Conservation (phyloP, 192 early-diverging fungal genomes). For the Radiomyces spectabilis region DNA sequence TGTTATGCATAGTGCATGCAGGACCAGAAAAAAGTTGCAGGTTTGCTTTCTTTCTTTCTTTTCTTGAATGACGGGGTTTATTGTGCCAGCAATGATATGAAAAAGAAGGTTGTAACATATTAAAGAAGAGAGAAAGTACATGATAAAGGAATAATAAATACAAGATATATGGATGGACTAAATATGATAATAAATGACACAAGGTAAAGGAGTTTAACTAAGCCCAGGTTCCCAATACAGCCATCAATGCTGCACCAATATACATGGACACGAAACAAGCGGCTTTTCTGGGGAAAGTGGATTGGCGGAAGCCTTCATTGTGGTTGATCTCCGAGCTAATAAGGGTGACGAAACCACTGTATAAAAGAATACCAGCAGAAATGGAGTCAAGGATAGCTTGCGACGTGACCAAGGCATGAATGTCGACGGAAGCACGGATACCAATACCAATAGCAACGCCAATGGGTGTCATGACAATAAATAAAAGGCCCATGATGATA, state of each 20-base stretch:
- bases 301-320: slow-evolving; percentile 38
- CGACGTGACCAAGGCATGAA: slow-evolving; percentile 47
- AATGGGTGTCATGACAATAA: slow-evolving; percentile 76
- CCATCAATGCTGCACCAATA: slow-evolving; percentile 67
- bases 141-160: too few species aligned
- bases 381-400: slow-evolving; percentile 75
- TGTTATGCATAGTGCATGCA: too few species aligned
- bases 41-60: too few species aligned
- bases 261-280: slow-evolving; percentile 56
- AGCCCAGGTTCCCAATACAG: slow-evolving; percentile 59
- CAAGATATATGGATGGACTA: too few species aligned
- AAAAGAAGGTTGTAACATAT: too few species aligned
- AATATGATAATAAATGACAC: too few species aligned
- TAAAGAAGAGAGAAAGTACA: too few species aligned
- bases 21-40: too few species aligned
- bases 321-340: slow-evolving; percentile 64
- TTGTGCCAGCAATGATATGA: too few species aligned
- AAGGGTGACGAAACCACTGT: slow-evolving; percentile 68
- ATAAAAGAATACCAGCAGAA: slow-evolving; percentile 77
- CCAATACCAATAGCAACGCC: slow-evolving; percentile 76
- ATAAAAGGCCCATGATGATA: slow-evolving; percentile 48
- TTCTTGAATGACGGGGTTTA: too few species aligned
- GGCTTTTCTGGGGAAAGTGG: slow-evolving; percentile 23
- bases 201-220: too few species aligned
- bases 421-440: slow-evolving; percentile 53